These are phyloP conservation scores for Ganoderma boninense DNA, from an alignment of 1,284 basidiomycete genomes.

Conservation along the genomic window DNA sequence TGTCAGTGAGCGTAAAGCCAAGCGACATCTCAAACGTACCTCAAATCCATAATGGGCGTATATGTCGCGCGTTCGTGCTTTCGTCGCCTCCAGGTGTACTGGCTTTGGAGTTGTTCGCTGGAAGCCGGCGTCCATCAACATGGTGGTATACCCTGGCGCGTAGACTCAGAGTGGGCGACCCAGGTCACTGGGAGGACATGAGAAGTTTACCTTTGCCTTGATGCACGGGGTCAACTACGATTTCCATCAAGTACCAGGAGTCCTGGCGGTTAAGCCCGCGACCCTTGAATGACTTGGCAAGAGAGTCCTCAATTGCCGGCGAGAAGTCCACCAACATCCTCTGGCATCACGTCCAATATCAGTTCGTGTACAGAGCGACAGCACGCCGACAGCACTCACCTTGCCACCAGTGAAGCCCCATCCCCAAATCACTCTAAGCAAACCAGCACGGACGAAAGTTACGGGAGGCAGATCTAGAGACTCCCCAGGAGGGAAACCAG, in stretches of 20 bases:
- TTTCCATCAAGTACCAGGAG: constrained; percentile 29
- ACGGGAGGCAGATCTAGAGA: constrained; percentile 16
- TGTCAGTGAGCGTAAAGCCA: neutral
- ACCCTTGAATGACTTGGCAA: constrained; percentile 21
- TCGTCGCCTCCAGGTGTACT: constrained; percentile 33
- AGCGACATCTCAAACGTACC: constrained; percentile 7
- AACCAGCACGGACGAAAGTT: constrained; percentile 12
- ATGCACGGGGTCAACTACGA: constrained; percentile 22
- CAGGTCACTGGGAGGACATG: neutral
- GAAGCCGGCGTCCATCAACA: constrained; percentile 30
- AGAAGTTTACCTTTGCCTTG: constrained; percentile 23
- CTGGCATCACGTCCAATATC: neutral
- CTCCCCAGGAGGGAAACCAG: constrained; percentile 22
- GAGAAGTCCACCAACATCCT: constrained; percentile 14
- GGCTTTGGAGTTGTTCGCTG: constrained; percentile 30
- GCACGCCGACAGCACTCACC: constrained; percentile 4
- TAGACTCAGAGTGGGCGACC: neutral
- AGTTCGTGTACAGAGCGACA: neutral
- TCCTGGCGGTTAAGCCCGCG: constrained; percentile 19
- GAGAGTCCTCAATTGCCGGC: constrained; percentile 16
- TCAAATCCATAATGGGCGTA: constrained; percentile 33
- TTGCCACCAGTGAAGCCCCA: constrained; percentile 18
- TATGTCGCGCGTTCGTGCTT: constrained; percentile 27
- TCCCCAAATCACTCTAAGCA: constrained; percentile 15
- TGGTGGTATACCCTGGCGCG: constrained; percentile 24